A percentile compares a stretch with the other conserved stretches of the same genome.
These are phyloP conservation scores for Linum usitatissimum DNA, from an alignment of 345 rosid species.

Conservation along the genomic window DNA sequence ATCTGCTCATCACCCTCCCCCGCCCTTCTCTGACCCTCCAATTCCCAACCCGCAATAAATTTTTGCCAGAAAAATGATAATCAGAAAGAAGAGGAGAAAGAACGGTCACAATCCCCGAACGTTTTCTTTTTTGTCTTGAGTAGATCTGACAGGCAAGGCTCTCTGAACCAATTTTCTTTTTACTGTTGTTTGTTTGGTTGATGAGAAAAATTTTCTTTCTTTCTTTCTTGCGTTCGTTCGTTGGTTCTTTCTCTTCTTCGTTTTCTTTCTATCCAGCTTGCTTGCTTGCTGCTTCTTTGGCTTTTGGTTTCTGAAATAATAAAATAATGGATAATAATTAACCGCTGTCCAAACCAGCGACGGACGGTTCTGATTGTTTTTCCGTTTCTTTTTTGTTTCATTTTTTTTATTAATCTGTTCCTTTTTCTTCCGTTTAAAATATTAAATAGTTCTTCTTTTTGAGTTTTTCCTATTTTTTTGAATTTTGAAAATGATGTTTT, in stretches of 20 bases:
- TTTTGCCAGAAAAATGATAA: no score
- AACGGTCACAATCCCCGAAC: background rate
- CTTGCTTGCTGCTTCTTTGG: background rate
- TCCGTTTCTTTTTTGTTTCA: background rate
- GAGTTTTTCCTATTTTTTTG: no score
- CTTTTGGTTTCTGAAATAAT: background rate
- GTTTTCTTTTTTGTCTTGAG: background rate
- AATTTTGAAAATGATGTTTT: no score
- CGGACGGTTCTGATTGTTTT: background rate
- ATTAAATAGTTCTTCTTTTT: no score
- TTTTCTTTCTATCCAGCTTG: background rate
- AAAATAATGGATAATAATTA: background rate
- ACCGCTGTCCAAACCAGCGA: background rate
- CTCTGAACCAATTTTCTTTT: background rate
- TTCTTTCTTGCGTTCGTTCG: background rate
- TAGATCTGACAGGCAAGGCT: background rate
- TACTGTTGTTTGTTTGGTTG: background rate
- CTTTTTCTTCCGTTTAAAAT: no score
- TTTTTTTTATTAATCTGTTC: background rate
- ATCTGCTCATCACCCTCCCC: background rate
- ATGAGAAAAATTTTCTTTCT: background rate
- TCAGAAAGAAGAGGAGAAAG: background rate
- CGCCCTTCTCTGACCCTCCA: background rate
- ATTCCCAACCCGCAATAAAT: background rate
- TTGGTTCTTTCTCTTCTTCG: background rate